Base-by-base conservation (phyloP, 1,284 basidiomycete genomes). In the Athelia psychrophila region DNA sequence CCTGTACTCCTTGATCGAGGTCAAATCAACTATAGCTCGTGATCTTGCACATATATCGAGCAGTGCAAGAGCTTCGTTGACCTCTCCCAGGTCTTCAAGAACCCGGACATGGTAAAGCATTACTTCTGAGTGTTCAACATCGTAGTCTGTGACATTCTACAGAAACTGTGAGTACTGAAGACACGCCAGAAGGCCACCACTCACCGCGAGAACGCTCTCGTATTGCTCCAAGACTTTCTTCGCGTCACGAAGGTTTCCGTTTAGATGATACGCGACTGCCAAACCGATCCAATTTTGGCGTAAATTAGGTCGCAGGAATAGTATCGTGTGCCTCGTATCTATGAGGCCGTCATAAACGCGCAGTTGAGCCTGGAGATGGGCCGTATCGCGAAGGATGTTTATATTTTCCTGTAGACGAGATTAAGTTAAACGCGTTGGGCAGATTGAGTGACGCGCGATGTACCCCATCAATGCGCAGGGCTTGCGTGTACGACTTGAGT, bases 271-370 rank as follows among this genome's bases (percentile, higher is more conserved):
- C 1, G 95, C 93, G 22, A 98, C 82, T 15, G 95, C 93, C 49
- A 97, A 77, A 1, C 81, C 91, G 49, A 95, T 74, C 97, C 97
- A 99, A 66, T 95, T 91, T 52, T 89, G 82, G 13, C 96, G 88
- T 22, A 91, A 73, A 54, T 88, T 87, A 0, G 96, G 94, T 22
- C 96, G 86, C 22, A 93, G 71, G 49, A 80, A 80, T 32, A 98
- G 80, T 53, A 98, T 82, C 16, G 84, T 84, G 60, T 92, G 81
- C 5, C 97, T 85, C 1, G 91, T 91, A 53, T 95, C 90, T 40
- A 95, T 81, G 32, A 97, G 81, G 2, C 76, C 77, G 44, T 90
- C 84, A 68, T 86, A 98, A 50, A 89, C 76, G 36, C 97, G 84
- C n/a, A 95, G 81, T 62, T 98, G 95, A 0, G 93, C 87, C 63